Evolutionary conservation across 306 rosid species (phyloP), one percentile per base, ranked within the genome.

Genomic region (Comarum palustre): DNA sequence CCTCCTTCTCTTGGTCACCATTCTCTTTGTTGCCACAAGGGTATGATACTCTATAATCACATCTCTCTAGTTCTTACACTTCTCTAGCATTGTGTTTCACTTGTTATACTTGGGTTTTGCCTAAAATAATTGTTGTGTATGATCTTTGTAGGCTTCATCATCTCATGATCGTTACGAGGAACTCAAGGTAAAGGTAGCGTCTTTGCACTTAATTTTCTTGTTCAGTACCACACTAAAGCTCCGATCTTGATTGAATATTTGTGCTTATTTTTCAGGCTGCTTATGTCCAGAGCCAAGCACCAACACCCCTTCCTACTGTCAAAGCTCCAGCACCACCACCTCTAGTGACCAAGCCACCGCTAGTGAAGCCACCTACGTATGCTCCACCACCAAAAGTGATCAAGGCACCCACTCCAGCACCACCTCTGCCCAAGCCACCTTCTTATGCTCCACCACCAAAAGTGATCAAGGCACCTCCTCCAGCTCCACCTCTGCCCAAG

Each of bases 21-120:
- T 80, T 77, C 87, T 90, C 29, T 46, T 79, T 54, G 62, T 84
- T 0, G 17, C 84, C 41, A 32, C 89, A 4, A 65, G 67, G 87
- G 94, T 86, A 20, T 32, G 22, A 17, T 8, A 14, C 32, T 17
- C 32, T 12, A 74, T 70, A 22, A 25, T 57, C 14, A 11, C 1
- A 22, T 60, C 31, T 17, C 1, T 0, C 31, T 29, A 36, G 20
- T 19, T 4, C 13, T 4, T 20, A 38, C 67, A 38, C 47, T 19
- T 20, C 2, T 51, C 68, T 42, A 66, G 34, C 71, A 66, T 42
- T 64, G 19, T 64, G 19, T 24, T 42, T 42, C 29, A 3, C 27
- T 65, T 9, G 1, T 43, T 15, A 4, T 47, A 4, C 17, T 1
- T 25, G 41, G 70, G 54, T 22, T 58, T 68, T 68, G 73, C 66